Evolutionary conservation across 2,329 filamentous ascomycete species (phyloP).

Genomic region (Neoascochyta sp.): DNA sequence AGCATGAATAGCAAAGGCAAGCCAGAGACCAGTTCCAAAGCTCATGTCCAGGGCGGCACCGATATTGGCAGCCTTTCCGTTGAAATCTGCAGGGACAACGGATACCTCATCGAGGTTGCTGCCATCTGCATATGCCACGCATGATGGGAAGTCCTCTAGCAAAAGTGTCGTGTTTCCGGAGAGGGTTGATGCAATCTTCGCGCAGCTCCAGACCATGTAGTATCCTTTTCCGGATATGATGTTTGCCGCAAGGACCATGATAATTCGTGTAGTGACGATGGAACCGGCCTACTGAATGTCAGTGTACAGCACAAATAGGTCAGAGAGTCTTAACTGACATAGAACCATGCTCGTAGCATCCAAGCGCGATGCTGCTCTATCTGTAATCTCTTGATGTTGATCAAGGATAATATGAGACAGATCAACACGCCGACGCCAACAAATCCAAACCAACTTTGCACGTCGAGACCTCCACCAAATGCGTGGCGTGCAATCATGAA

Average conservation of each 20-base stretch:
- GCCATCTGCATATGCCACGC: constrained; percentile 41
- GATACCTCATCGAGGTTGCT: constrained; percentile 17
- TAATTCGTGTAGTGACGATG: constrained; percentile 53
- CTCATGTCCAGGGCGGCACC: constrained; percentile 46
- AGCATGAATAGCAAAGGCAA: constrained; percentile 52
- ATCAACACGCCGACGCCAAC: constrained; percentile 47
- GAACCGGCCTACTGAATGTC: constrained; percentile 40
- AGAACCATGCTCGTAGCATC: constrained; percentile 32
- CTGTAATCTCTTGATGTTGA: constrained; percentile 58
- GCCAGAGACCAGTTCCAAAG: constrained; percentile 54
- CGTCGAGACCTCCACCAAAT: constrained; percentile 54
- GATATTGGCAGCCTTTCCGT: constrained; percentile 24
- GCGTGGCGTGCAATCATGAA: constrained; percentile 52
- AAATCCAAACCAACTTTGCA: constrained; percentile 46
- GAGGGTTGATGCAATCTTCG: constrained; percentile 46
- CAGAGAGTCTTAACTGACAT: constrained; percentile 10
- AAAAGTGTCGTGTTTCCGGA: constrained; percentile 4
- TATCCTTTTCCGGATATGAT: constrained; percentile 36
- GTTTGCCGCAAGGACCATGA: constrained; percentile 46
- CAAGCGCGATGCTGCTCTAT: constrained; percentile 43
- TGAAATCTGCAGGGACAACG: constrained; percentile 26
- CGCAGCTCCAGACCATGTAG: constrained; percentile 46
- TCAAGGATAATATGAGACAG: constrained; percentile 47
- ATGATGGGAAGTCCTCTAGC: constrained; percentile 46
- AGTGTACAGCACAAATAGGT: constrained; percentile 1